phyloP scores from a whole-genome alignment of 106 monocot genomes.

The Allium cepa region DNA sequence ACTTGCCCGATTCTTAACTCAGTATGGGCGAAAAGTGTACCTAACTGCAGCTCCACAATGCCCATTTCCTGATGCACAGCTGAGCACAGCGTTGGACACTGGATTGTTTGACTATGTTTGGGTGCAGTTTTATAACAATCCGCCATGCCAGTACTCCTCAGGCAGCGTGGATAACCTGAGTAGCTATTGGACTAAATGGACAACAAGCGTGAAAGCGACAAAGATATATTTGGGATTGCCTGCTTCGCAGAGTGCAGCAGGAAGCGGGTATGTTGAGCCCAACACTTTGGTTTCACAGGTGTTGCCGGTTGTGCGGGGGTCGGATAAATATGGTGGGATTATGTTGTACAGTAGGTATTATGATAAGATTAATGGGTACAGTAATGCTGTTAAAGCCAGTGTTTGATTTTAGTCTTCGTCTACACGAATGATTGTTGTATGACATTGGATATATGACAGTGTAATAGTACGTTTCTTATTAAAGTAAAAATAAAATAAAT shows the following conservation, averaged over 20 bases:
- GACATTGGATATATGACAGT: background rate
- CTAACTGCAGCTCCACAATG: slow-evolving; percentile 57
- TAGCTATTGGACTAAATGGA: slow-evolving; percentile 38
- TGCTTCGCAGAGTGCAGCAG: slow-evolving; percentile 29
- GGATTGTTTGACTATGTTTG: slow-evolving; percentile 46
- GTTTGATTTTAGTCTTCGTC: slow-evolving; percentile 16
- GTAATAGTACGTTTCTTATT: background rate
- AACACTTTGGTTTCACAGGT: slow-evolving; percentile 22
- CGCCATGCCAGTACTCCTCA: slow-evolving; percentile 29
- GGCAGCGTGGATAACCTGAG: slow-evolving; percentile 12
- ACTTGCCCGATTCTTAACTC: slow-evolving; percentile 15
- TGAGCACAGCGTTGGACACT: slow-evolving; percentile 24
- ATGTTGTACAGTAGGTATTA: slow-evolving; percentile 56
- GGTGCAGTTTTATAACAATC: slow-evolving; percentile 66
- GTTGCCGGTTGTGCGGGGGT: slow-evolving; percentile 22
- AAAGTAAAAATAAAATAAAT: background rate
- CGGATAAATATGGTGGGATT: slow-evolving; percentile 44
- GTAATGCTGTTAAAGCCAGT: slow-evolving; percentile 12
- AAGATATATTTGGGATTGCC: slow-evolving; percentile 37
- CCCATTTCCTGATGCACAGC: slow-evolving; percentile 31
- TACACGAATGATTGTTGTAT: too few species aligned
- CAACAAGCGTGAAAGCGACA: slow-evolving; percentile 16
- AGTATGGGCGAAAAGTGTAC: slow-evolving; percentile 25
- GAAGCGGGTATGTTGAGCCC: slow-evolving; percentile 48
- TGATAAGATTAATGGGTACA: slow-evolving; percentile 30